phyloP scores from a whole-genome alignment of 495 filamentous ascomycete genomes.

The Talaromyces wortmannii region DNA sequence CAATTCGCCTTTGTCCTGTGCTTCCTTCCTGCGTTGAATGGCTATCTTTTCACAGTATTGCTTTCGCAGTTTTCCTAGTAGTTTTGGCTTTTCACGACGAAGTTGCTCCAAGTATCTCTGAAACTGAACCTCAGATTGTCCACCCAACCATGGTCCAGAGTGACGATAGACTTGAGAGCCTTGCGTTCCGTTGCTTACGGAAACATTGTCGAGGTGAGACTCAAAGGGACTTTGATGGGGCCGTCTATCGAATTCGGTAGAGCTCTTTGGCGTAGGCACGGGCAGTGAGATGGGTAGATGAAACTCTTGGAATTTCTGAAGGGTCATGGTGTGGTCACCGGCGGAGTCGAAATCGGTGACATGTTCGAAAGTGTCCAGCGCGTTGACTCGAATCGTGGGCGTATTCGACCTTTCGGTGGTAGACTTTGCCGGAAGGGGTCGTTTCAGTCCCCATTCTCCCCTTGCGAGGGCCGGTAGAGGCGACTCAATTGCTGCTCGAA shows the following conservation, averaged over 20 bases:
- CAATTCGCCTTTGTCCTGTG: conserved; percentile 39
- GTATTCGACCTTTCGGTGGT: conserved; percentile 60
- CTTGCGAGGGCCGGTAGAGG: conserved; percentile 61
- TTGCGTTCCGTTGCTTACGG: conserved; percentile 22
- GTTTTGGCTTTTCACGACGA: conserved; percentile 50
- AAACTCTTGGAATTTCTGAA: conserved; percentile 84
- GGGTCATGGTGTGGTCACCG: conserved; percentile 70
- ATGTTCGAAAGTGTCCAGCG: conserved; percentile 82
- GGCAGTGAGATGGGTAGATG: conserved; percentile 56
- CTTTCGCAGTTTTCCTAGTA: conserved; percentile 53
- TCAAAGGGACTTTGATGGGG: conserved; percentile 46
- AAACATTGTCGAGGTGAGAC: conserved; percentile 36
- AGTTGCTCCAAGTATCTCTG: conserved; percentile 56
- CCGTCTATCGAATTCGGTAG: neutral
- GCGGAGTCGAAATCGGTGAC: conserved; percentile 87
- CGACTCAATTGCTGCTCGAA: conserved; percentile 76
- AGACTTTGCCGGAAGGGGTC: conserved; percentile 67
- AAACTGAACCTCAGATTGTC: conserved; percentile 69
- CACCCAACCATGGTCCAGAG: conserved; percentile 73
- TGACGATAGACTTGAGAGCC: conserved; percentile 33
- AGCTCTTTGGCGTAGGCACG: conserved; percentile 8
- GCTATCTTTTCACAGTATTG: conserved; percentile 33
- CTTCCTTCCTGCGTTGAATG: conserved; percentile 28
- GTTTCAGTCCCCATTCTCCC: conserved; percentile 95
- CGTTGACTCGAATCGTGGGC: conserved; percentile 61